Evolutionary conservation across 2,329 filamentous ascomycete species (phyloP).

Genomic region (Colletotrichum viniferum): DNA sequence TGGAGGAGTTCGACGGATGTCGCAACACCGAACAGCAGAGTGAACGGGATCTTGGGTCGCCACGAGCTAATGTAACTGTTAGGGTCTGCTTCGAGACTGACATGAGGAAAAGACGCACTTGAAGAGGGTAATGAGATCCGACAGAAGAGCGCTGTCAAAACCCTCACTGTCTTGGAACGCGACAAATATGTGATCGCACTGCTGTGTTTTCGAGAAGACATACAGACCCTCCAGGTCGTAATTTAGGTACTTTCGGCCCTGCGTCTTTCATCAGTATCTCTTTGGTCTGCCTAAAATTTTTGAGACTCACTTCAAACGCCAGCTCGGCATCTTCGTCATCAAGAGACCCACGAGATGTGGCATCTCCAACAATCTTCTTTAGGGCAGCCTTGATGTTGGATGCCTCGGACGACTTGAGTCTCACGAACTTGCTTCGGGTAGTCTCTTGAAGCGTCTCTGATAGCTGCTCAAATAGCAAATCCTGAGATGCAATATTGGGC

Average conservation of each 20-base stretch:
- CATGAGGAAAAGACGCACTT: slow-evolving; percentile 50
- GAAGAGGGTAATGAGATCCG: slow-evolving; percentile 72
- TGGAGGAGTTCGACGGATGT: slow-evolving; percentile 83
- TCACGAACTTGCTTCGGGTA: slow-evolving; percentile 61
- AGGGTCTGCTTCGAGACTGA: background rate
- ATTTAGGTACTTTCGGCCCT: slow-evolving; percentile 71
- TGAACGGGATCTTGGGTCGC: slow-evolving; percentile 77
- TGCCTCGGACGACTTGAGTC: slow-evolving; percentile 73
- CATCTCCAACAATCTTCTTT: slow-evolving; percentile 74
- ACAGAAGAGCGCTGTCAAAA: slow-evolving; percentile 75
- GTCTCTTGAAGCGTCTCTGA: slow-evolving; percentile 57
- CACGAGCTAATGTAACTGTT: slow-evolving; percentile 51
- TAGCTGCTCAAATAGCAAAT: slow-evolving; percentile 74
- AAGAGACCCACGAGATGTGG: slow-evolving; percentile 45
- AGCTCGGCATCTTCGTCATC: slow-evolving; percentile 61
- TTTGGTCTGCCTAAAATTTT: slow-evolving; percentile 17
- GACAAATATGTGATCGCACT: slow-evolving; percentile 67
- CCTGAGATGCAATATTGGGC: slow-evolving; percentile 78
- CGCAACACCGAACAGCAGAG: slow-evolving; percentile 78
- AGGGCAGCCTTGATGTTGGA: slow-evolving; percentile 74
- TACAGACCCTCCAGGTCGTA: slow-evolving; percentile 79
- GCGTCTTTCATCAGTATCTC: slow-evolving; percentile 23
- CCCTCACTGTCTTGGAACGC: slow-evolving; percentile 84
- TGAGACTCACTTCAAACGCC: slow-evolving; percentile 51
- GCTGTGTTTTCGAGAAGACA: slow-evolving; percentile 58